A percentile compares a stretch with the other conserved stretches of the same genome.
phyloP scores from a whole-genome alignment of 1,139 yeast genomes.

The Groenewaldozyma sp. region DNA sequence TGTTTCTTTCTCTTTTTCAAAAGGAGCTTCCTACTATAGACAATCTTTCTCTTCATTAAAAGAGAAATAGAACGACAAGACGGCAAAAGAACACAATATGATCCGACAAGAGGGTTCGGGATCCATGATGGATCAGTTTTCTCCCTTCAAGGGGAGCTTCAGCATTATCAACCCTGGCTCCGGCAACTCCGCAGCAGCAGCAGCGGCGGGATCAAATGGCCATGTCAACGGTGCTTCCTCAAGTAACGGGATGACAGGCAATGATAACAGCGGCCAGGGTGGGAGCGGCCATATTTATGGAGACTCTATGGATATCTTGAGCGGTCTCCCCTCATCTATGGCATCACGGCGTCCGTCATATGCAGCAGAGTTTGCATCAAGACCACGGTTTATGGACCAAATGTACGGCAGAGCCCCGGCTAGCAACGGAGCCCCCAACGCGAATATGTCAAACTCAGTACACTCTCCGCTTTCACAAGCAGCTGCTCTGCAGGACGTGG shows the following conservation, averaged over 20 bases:
- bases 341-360: conserved; percentile 28
- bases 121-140: neutral
- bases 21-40: neutral
- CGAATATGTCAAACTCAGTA: too few relatives aligned
- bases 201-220: neutral
- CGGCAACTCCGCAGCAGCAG: neutral
- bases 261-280: too few relatives aligned
- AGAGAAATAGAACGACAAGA: neutral
- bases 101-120: neutral
- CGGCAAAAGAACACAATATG: too few relatives aligned
- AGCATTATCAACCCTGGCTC: too few relatives aligned
- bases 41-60: neutral
- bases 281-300: too few relatives aligned
- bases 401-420: neutral
- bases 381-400: conserved; percentile 16
- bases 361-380: conserved; percentile 28
- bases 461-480: too few relatives aligned
- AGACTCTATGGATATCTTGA: too few relatives aligned
- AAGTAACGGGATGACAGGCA: too few relatives aligned
- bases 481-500: neutral
- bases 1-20: neutral
- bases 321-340: conserved; percentile 18
- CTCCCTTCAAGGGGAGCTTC: neutral
- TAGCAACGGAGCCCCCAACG: neutral
- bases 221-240: too few relatives aligned